Base-by-base conservation (phyloP, 2,329 filamentous ascomycete genomes). In the Graphilbum sp. region DNA sequence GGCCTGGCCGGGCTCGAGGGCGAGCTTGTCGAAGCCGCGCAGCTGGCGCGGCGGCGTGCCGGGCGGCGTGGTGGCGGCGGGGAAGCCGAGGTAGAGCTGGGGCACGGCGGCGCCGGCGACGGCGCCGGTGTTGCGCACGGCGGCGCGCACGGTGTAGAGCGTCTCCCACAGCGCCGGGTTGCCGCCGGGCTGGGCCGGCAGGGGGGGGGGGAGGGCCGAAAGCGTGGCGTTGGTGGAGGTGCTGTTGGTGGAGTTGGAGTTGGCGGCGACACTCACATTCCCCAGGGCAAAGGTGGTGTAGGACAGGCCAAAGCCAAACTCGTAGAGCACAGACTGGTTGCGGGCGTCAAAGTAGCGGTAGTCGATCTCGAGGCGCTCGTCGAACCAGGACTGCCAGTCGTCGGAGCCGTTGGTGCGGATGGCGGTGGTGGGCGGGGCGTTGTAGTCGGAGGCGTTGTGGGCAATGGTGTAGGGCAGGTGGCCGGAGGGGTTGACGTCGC, bases 271-370 rank as follows among this genome's bases (percentile, higher is more conserved):
- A 23, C 56, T 56, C 11, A 77, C 59, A 41, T 62, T 57, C 15
- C 67, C 63, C 51, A 74, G 76, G 23, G 64, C 63, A 55, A 81
- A 84, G 20, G 65, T 74, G 2, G 79, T 81, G 57, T 82, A 84
- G 13, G 75, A 64, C 20, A 80, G 58, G 0, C 75, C 75, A 47
- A 72, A 72, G 6, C 75, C 75, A 45, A 79, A 80, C 41, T 72
- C 71, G 47, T 69, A 80, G 9, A 72, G 63, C 1, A 75, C 71
- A 21, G 58, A 64, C 44, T 77, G 71, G 29, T 58, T 59, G 9
- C 62, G 59, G 39, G 66, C 61, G 46, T 75, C 62, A 50, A 79
- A 77, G 54, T 74, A 67, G 24, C 73, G 66, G 52, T 79, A 79
- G 53, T 79, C 74, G 45, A 79, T 64, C 47, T 66, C 75, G 1